A percentile compares a stretch with the other conserved stretches of the same genome.
These are phyloP conservation scores for Hymenotorrendiella dingleyae DNA, from an alignment of 2,329 filamentous ascomycete species.

Conservation along the genomic window DNA sequence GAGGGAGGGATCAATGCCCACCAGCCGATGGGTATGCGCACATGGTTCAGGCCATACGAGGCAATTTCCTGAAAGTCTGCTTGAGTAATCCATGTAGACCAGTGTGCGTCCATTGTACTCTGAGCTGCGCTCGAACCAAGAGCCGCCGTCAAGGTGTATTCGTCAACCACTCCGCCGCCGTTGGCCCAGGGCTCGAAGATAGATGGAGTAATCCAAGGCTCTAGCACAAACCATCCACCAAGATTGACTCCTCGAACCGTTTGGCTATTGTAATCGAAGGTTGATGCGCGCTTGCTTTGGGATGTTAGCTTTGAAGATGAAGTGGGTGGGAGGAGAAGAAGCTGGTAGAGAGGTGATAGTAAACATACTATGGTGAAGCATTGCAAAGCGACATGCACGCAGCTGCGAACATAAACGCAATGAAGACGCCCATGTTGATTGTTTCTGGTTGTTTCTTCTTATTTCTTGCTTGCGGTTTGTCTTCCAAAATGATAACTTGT, in stretches of 20 bases:
- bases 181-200: conserved; percentile 37
- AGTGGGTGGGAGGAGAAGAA: neutral
- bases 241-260: conserved; percentile 61
- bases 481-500: no score
- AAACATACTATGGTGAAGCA: conserved; percentile 17
- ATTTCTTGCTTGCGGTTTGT: no score
- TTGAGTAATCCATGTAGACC: conserved; percentile 47
- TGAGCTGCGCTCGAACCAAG: conserved; percentile 41
- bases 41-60: conserved; percentile 50
- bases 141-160: conserved; percentile 34
- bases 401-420: conserved; percentile 12
- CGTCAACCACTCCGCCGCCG: conserved; percentile 29
- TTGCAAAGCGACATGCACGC: conserved; percentile 11
- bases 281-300: conserved; percentile 24
- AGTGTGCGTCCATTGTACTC: conserved; percentile 46
- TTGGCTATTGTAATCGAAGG: conserved; percentile 46
- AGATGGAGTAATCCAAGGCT: conserved; percentile 51
- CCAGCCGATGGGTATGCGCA: conserved; percentile 61
- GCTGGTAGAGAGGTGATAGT: neutral
- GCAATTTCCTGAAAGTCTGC: conserved; percentile 38
- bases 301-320: neutral
- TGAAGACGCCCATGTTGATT: conserved; percentile 12
- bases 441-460: no score
- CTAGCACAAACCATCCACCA: conserved; percentile 40
- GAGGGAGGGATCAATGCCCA: conserved; percentile 51